These are phyloP conservation scores for Fusarium concolor DNA, from an alignment of 2,329 filamentous ascomycete genomes.

Conservation along the genomic window DNA sequence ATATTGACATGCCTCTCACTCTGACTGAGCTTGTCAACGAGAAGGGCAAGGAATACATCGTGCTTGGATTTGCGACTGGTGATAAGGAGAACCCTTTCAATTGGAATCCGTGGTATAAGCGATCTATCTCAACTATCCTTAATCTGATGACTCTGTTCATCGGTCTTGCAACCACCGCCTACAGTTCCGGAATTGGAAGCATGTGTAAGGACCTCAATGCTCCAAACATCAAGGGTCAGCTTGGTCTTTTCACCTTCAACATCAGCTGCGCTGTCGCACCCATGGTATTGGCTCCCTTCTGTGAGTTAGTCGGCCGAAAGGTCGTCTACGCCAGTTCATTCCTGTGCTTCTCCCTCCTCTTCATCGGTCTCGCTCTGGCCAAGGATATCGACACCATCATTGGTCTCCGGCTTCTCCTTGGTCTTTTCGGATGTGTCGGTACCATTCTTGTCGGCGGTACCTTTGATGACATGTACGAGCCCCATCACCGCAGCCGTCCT, in stretches of 20 bases:
- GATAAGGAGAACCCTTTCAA: slow-evolving; percentile 42
- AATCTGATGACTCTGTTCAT: slow-evolving; percentile 42
- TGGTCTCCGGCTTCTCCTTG: slow-evolving; percentile 35
- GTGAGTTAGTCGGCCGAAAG: slow-evolving; percentile 39
- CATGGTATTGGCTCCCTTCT: slow-evolving; percentile 37
- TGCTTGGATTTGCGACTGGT: slow-evolving; percentile 37
- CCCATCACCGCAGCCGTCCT: slow-evolving; percentile 37
- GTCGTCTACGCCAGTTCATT: slow-evolving; percentile 36
- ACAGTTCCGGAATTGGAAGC: slow-evolving; percentile 37
- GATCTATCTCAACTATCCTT: slow-evolving; percentile 39
- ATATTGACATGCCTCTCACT: slow-evolving; percentile 39
- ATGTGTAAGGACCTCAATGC: slow-evolving; percentile 33
- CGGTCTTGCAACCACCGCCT: slow-evolving; percentile 37
- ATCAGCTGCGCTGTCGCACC: slow-evolving; percentile 40
- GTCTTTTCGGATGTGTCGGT: slow-evolving; percentile 42
- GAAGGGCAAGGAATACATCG: slow-evolving; percentile 38
- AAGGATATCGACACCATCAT: slow-evolving; percentile 40
- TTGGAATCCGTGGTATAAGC: slow-evolving; percentile 43
- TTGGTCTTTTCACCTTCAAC: slow-evolving; percentile 41
- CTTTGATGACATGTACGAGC: slow-evolving; percentile 43
- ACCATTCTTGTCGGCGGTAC: slow-evolving; percentile 42
- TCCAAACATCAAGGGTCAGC: slow-evolving; percentile 35
- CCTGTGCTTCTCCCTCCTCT: slow-evolving; percentile 37
- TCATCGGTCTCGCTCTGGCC: slow-evolving; percentile 37
- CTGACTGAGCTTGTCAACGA: slow-evolving; percentile 33